Evolutionary conservation across 2,329 filamentous ascomycete genomes (phyloP).

Genomic region (Colletotrichum sp.): DNA sequence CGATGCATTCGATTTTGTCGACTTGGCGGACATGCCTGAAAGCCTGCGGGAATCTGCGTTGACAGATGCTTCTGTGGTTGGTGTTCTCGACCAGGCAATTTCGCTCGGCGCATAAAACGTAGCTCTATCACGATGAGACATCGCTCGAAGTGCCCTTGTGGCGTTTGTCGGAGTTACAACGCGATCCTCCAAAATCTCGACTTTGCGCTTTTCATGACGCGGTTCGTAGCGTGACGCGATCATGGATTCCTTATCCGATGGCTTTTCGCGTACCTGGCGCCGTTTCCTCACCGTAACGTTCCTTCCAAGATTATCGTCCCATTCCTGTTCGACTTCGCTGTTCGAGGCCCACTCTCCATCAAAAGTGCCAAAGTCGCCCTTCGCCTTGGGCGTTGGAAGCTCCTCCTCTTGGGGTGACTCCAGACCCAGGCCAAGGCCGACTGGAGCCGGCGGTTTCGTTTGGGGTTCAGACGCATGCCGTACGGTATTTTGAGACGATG

Average conservation of each 20-base stretch:
- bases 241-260: not conserved
- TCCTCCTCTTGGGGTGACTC: constrained; percentile 31
- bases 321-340: constrained; percentile 56
- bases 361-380: constrained; percentile 56
- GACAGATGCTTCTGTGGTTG: constrained; percentile 42
- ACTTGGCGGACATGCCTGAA: constrained; percentile 59
- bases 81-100: constrained; percentile 31
- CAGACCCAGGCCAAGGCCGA: constrained; percentile 15
- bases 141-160: constrained; percentile 51
- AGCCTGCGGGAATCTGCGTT: constrained; percentile 51
- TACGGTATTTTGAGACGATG: constrained; percentile 47
- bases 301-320: constrained; percentile 58
- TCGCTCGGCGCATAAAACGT: constrained; percentile 40
- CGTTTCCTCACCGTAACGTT: constrained; percentile 58
- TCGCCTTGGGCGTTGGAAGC: constrained; percentile 43
- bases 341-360: constrained; percentile 62
- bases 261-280: constrained; percentile 25
- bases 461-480: constrained; percentile 38
- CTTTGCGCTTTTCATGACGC: constrained; percentile 27
- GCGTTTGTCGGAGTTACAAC: constrained; percentile 55
- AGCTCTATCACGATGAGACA: constrained; percentile 48
- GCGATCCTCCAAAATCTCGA: constrained; percentile 52
- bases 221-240: constrained; percentile 9
- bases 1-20: constrained; percentile 57
- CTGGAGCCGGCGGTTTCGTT: constrained; percentile 15